A percentile compares a stretch with the other conserved stretches of the same genome.
Evolutionary conservation across 768 basidiomycete genomes (phyloP).

Genomic region (Boletus reticuloceps): DNA sequence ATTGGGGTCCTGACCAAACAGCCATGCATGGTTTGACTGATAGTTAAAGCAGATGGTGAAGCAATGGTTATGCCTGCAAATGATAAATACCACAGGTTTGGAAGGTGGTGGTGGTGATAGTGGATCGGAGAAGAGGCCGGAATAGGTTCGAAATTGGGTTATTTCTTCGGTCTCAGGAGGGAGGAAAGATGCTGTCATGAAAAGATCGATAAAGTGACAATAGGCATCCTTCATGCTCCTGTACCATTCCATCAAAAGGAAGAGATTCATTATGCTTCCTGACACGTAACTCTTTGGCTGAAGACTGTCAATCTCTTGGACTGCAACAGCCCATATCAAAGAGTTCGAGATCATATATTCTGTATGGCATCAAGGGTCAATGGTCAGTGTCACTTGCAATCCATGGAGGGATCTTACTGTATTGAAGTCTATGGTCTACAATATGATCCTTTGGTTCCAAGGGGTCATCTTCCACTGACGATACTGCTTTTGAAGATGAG

Average conservation of each 20-base stretch:
- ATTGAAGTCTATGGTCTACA: background rate
- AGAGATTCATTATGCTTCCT: conserved; percentile 4
- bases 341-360: background rate
- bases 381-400: too few relatives aligned
- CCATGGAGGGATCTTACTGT: background rate
- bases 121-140: background rate
- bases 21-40: conserved; percentile 1
- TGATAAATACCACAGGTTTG: background rate
- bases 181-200: background rate
- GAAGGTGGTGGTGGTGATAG: background rate
- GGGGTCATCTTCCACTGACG: too few relatives aligned
- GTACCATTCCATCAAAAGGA: background rate
- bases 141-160: background rate
- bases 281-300: background rate
- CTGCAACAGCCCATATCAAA: conserved; percentile 4
- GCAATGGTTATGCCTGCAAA: conserved; percentile 6
- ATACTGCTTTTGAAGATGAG: too few relatives aligned
- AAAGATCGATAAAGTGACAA: conserved; percentile 4
- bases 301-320: conserved; percentile 4
- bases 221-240: background rate
- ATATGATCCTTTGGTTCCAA: background rate
- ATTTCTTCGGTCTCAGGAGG: background rate
- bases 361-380: background rate
- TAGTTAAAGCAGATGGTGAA: conserved; percentile 7
- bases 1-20: background rate